Percentiles rank a stretch among this genome's conserved stretches.
phyloP scores from a whole-genome alignment of 2,329 filamentous ascomycete species.

The Beauveria sp. region DNA sequence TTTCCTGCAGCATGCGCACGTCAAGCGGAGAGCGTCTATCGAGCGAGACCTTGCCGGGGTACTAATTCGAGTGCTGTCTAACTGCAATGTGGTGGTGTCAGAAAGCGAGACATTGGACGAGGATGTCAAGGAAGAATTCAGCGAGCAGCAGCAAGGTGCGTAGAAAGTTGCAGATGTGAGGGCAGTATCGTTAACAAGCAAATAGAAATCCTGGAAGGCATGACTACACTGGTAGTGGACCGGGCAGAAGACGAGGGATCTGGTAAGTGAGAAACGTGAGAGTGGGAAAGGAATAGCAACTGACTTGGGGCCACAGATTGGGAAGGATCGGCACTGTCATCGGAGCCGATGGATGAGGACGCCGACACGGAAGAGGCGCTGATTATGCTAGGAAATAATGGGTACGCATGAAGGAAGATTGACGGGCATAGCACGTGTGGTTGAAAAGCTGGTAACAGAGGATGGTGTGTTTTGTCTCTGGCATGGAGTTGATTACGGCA shows the following conservation, averaged over 20 bases:
- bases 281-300: not conserved
- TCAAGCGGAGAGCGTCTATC: slow-evolving; percentile 34
- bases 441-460: not conserved
- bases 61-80: slow-evolving; percentile 35
- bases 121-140: slow-evolving; percentile 24
- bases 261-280: slow-evolving; percentile 37
- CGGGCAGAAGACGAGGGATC: slow-evolving; percentile 52
- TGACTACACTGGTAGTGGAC: slow-evolving; percentile 49
- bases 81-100: slow-evolving; percentile 35
- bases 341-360: slow-evolving; percentile 40
- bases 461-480: not conserved
- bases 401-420: not conserved
- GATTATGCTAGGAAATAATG: not conserved
- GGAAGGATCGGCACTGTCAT: slow-evolving; percentile 48
- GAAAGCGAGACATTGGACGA: slow-evolving; percentile 23
- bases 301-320: slow-evolving; percentile 34
- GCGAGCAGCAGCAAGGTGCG: slow-evolving; percentile 22
- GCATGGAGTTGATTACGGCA: not conserved
- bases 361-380: not conserved
- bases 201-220: slow-evolving; percentile 35
- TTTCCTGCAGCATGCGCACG: slow-evolving; percentile 40
- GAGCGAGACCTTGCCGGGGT: slow-evolving; percentile 33
- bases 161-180: not conserved
- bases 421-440: not conserved
- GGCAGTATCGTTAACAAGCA: not conserved